Conservation (phyloP, 2,329 filamentous ascomycete species). For the Dactylellina drechsleri region DNA sequence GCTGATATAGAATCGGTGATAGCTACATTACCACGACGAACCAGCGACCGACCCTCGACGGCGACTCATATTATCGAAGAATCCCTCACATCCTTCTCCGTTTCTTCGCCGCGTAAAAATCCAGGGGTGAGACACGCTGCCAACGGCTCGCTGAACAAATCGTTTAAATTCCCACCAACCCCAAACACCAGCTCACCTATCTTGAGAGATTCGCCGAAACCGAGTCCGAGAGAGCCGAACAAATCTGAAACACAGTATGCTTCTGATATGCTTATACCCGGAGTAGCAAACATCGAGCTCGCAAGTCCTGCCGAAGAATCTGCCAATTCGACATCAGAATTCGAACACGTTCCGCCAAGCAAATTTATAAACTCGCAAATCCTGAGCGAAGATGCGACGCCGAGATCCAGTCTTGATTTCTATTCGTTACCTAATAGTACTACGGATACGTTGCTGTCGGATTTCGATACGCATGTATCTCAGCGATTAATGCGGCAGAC, state of each 20-base stretch:
- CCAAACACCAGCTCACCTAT: conserved; percentile 57
- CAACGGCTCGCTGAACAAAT: conserved; percentile 56
- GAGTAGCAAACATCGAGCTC: conserved; percentile 58
- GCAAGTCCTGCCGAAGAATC: conserved; percentile 63
- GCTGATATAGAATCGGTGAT: conserved; percentile 5
- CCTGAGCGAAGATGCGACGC: conserved; percentile 75
- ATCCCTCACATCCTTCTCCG: conserved; percentile 52
- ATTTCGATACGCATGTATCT: conserved; percentile 72
- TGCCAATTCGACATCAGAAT: conserved; percentile 59
- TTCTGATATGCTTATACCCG: conserved; percentile 54
- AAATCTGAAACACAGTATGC: conserved; percentile 56
- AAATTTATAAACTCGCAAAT: conserved; percentile 68
- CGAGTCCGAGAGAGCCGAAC: conserved; percentile 57
- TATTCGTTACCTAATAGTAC: conserved; percentile 96
- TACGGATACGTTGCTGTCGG: conserved; percentile 88
- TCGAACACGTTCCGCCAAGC: conserved; percentile 55
- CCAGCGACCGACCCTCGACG: conserved; percentile 21
- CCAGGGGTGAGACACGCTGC: conserved; percentile 34
- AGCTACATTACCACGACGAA: conserved; percentile 39
- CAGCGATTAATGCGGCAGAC: conserved; percentile 67
- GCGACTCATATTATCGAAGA: conserved; percentile 49
- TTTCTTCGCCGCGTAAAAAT: conserved; percentile 41
- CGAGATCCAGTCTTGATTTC: conserved; percentile 91
- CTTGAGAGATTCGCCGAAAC: conserved; percentile 56
- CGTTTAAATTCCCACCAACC: conserved; percentile 70